Evolutionary conservation across 495 filamentous ascomycete species (phyloP).

Genomic region (Xylaria longipes): DNA sequence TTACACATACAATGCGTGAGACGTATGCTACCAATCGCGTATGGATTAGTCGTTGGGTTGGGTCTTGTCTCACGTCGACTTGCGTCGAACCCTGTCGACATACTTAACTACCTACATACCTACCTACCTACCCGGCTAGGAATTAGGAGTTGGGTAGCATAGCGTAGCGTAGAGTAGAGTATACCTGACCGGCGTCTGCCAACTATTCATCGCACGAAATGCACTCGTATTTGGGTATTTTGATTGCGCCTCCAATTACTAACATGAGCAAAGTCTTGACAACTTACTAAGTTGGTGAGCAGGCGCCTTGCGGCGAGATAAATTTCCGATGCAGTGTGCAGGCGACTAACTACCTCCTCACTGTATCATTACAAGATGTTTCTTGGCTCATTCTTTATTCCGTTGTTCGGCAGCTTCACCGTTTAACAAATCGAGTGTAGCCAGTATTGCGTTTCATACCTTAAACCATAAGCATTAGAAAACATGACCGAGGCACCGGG

Average conservation of each 20-base stretch:
- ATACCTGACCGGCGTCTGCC: too few relatives aligned
- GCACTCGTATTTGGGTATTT: too few relatives aligned
- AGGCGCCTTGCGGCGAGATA: neutral
- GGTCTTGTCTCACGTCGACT: neutral
- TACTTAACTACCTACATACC: too few relatives aligned
- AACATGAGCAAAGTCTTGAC: too few relatives aligned
- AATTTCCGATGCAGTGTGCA: neutral
- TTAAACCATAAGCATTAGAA: neutral
- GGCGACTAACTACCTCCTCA: neutral
- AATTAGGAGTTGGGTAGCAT: neutral
- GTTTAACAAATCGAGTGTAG: neutral
- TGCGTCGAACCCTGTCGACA: neutral
- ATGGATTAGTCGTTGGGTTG: neutral
- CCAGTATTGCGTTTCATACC: neutral
- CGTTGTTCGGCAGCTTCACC: neutral
- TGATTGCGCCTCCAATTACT: too few relatives aligned
- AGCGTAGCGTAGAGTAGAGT: too few relatives aligned
- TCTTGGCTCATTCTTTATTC: neutral
- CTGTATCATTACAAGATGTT: too few relatives aligned
- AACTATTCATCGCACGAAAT: too few relatives aligned
- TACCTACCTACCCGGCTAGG: neutral
- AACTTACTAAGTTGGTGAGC: too few relatives aligned
- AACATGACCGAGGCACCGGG: neutral
- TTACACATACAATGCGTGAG: neutral
- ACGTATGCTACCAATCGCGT: neutral